Evolutionary conservation across 192 early-diverging fungal genomes (phyloP), one percentile per base, ranked within the genome.

Genomic region (Chytriomyces confervae): DNA sequence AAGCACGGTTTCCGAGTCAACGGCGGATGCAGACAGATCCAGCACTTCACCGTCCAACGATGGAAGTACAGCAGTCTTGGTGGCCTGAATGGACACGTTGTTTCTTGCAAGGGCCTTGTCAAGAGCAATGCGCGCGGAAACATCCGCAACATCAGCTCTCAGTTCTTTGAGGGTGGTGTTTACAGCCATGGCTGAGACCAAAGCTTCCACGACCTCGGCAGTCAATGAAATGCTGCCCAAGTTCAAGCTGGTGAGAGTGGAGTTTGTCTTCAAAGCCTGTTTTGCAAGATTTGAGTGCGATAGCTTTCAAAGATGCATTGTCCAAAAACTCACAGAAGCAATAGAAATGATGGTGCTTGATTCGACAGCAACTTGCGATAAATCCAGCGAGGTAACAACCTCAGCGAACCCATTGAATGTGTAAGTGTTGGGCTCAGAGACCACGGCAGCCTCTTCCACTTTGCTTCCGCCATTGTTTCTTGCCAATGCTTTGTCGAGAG

Each of bases 31-130:
- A 57, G 53, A 57, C 53, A 57, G 20, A 57, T 57, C 53, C 20
- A 57, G 1, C 53, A 20, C 20, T 0, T 57, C 20, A 18, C 11
- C 13, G 53, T 57, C 11, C 53, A 18, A 1, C 20, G 53, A 57
- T 11, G 53, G 53, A 20, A 57, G 20, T 0, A 11, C 13, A 20
- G 2, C 2, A 20, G 53, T 20, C 53, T 57, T 20, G 53, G 20
- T 18, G 1, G 11, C 53, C 53, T 20, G 13, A 20, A 57, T 11
- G 3, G 13, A 11, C 1, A 8, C 87, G 71, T 86, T 86, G 79
- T 88, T 88, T 46, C 87, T 63, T 10, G 85, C 83, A 45, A 88
- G 80, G 50, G 66, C 67, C 11, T 84, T 62, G 61, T 86, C 85
- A 63, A 83, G 57, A 20, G 48, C 53, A 67, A 86, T 83, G 24